Percentiles rank a stretch among this genome's conserved stretches.
These are phyloP conservation scores for Colletotrichum australisinense DNA, from an alignment of 2,329 filamentous ascomycete species.

Conservation along the genomic window DNA sequence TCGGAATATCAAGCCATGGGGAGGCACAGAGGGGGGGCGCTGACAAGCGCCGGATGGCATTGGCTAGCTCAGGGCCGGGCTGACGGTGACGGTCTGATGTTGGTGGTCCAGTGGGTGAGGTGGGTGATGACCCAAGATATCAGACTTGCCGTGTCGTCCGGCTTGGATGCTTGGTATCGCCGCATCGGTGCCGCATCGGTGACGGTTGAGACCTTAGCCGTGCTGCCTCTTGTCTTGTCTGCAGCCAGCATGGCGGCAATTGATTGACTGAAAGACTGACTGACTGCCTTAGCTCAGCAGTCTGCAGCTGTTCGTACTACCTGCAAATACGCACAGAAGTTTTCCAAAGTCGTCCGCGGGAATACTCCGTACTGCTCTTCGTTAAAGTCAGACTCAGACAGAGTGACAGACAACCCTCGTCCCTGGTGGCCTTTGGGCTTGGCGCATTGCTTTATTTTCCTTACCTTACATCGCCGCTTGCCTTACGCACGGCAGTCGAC, in stretches of 20 bases:
- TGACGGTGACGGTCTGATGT: background rate
- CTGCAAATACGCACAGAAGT: background rate
- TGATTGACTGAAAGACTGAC: background rate
- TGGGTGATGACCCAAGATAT: conserved; percentile 1
- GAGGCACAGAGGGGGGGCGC: background rate
- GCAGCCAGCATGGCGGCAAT: background rate
- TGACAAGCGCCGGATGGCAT: background rate
- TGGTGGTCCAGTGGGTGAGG: background rate
- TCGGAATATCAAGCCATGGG: background rate
- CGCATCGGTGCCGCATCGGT: background rate
- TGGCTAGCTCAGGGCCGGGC: background rate
- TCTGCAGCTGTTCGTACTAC: background rate
- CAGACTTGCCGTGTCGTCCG: conserved; percentile 11
- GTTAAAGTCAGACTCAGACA: background rate
- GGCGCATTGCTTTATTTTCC: background rate
- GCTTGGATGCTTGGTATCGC: conserved; percentile 17
- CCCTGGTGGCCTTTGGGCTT: background rate
- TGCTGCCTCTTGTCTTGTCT: background rate
- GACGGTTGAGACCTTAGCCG: background rate
- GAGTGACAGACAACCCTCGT: background rate
- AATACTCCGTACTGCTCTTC: background rate
- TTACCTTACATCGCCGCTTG: background rate
- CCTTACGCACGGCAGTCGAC: background rate
- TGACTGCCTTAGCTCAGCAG: background rate
- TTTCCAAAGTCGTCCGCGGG: no score